A percentile compares a stretch with the other conserved stretches of the same genome.
phyloP scores from a whole-genome alignment of 352 stramenopile species.

The Peronospora destructor region DNA sequence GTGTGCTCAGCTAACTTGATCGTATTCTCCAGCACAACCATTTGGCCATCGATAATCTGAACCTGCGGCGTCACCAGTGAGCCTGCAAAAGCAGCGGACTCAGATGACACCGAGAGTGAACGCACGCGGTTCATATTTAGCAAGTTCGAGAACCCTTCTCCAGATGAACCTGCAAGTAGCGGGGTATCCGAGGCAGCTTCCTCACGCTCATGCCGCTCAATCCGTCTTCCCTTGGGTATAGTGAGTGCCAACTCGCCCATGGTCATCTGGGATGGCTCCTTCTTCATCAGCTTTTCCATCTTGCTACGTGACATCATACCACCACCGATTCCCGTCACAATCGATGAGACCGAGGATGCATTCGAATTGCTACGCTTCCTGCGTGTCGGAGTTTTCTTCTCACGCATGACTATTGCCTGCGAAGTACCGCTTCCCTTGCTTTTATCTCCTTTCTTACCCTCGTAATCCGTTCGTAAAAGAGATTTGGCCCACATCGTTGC shows the following conservation, averaged over 20 bases:
- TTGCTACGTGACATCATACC: slow-evolving; percentile 32
- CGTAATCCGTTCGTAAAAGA: slow-evolving; percentile 43
- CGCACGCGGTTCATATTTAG: slow-evolving; percentile 42
- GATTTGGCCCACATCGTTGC: slow-evolving; percentile 71
- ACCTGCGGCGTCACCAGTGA: slow-evolving; percentile 73
- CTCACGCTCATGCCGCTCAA: slow-evolving; percentile 58
- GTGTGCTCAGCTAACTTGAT: slow-evolving; percentile 54
- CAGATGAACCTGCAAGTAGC: neutral
- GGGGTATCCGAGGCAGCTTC: slow-evolving; percentile 33
- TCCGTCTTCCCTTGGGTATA: slow-evolving; percentile 53
- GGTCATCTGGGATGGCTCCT: slow-evolving; percentile 76
- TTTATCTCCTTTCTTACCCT: slow-evolving; percentile 17
- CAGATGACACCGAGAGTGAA: slow-evolving; percentile 57
- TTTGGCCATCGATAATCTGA: slow-evolving; percentile 80
- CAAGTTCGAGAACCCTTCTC: slow-evolving; percentile 24
- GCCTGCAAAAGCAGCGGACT: slow-evolving; percentile 49
- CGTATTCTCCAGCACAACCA: slow-evolving; percentile 68
- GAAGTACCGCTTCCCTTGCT: slow-evolving; percentile 15
- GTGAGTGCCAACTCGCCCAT: slow-evolving; percentile 78
- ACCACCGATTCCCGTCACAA: slow-evolving; percentile 27
- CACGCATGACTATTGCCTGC: slow-evolving; percentile 20
- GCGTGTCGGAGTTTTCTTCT: slow-evolving; percentile 30
- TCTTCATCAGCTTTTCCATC: slow-evolving; percentile 53
- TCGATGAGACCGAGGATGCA: slow-evolving; percentile 37
- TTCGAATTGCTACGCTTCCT: slow-evolving; percentile 58